Evolutionary conservation across 139 green algal species (phyloP).

Genomic region (Limnomonas spitsbergensis): DNA sequence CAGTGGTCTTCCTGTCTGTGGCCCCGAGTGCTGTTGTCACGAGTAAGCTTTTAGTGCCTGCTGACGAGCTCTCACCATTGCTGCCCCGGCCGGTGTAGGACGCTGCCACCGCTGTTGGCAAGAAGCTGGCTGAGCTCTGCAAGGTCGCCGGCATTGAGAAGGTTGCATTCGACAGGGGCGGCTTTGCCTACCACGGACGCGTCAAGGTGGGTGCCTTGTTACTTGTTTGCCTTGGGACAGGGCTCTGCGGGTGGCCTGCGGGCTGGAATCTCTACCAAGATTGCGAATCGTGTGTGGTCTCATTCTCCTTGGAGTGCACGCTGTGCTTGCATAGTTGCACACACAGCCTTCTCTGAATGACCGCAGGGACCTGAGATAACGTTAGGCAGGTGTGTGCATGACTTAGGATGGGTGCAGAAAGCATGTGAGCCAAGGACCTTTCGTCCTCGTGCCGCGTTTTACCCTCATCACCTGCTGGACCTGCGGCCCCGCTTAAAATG

Average conservation of each 20-base stretch:
- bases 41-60: no score
- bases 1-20: no score
- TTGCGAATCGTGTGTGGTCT: not conserved
- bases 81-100: no score
- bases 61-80: not conserved
- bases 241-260: not conserved
- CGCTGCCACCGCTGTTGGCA: slow-evolving; percentile 80
- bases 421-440: no score
- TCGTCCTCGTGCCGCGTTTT: no score
- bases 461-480: no score
- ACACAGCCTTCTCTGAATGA: not conserved
- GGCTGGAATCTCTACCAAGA: not conserved
- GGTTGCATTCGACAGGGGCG: slow-evolving; percentile 91
- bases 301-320: not conserved
- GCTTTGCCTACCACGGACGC: slow-evolving; percentile 92
- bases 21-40: no score
- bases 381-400: not conserved
- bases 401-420: not conserved
- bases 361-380: not conserved
- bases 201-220: slow-evolving; percentile 60
- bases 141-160: slow-evolving; percentile 78
- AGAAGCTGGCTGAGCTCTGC: slow-evolving; percentile 84
- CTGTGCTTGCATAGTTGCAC: no score
- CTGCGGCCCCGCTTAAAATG: no score
- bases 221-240: not conserved